Base-by-base conservation (phyloP, 2,329 filamentous ascomycete genomes). In the Trichoderma endophyticum region DNA sequence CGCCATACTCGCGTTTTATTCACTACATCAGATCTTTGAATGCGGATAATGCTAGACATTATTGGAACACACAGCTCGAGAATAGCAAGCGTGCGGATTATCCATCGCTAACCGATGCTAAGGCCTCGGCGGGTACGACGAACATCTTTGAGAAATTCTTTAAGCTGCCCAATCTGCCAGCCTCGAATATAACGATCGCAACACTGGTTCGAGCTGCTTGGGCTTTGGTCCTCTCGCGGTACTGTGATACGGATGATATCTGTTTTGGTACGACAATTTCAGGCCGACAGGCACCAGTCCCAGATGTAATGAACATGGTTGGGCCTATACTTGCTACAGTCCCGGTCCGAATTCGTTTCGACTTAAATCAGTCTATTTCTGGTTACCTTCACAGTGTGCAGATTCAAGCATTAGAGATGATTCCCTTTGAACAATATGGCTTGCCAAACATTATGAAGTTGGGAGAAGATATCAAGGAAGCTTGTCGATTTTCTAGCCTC, bases 161-260 rank as follows among this genome's bases (percentile, higher is more conserved):
- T n/a, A 15, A 26, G 9, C 24, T 61, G 2, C 54, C 66, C 2
- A 30, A 30, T 15, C 24, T n/a, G 34, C 8, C 3, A 28, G 18
- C n/a, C 24, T 30, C 54, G 3, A 26, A 26, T 9, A 56, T 74
- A 26, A 77, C 76, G 2, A 24, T 68, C 1, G 73, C 78, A 2
- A 76, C 74, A 1, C 51, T 78, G 3, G 64, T 78, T 18, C 74
- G 78, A 5, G 75, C 77, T 2, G 77, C 79, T 5, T 77, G 77
- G 75, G 70, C 76, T 6, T 54, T 86, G 4, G 76, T 84, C 4
- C 77, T 82, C 1, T 78, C 79, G 0, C 73, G 80, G 3, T 83
- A 84, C 62, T 78, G 82, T 73, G 78, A 36, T 71, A 80, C 73
- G 1, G 70, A 69, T 24, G 73, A 71, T 54, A 62, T 76, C 21